phyloP scores from a whole-genome alignment of 306 rosid species.

The Canavalia ensiformis region DNA sequence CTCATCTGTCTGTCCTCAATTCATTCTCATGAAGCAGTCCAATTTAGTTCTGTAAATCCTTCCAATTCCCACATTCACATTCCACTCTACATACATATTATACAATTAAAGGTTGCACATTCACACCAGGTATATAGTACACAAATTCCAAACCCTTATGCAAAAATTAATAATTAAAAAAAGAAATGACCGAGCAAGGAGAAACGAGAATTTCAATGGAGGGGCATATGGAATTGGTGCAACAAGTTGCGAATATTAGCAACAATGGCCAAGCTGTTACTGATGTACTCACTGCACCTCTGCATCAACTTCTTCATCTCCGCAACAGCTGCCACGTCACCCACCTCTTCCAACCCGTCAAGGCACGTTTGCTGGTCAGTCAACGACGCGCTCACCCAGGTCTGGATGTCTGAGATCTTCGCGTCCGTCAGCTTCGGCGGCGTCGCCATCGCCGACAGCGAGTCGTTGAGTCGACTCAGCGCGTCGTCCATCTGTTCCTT shows the following conservation, averaged over 20 bases:
- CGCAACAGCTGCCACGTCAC: slow-evolving; percentile 24
- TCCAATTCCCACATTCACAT: too few species aligned
- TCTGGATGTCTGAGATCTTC: slow-evolving; percentile 59
- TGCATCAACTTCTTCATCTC: slow-evolving; percentile 54
- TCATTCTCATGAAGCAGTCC: too few species aligned
- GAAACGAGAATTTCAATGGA: slow-evolving; percentile 16
- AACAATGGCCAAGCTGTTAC: slow-evolving; percentile 68
- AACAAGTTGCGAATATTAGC: slow-evolving; percentile 46
- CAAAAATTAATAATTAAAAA: neutral
- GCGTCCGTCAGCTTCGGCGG: slow-evolving; percentile 50
- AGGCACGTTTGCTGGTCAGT: slow-evolving; percentile 74
- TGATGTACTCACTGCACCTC: slow-evolving; percentile 55
- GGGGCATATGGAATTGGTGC: slow-evolving; percentile 2
- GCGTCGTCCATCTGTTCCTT: slow-evolving; percentile 70
- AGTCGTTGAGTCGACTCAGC: slow-evolving; percentile 68
- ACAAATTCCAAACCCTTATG: neutral
- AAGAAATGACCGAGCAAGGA: neutral
- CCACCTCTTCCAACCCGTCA: slow-evolving; percentile 78
- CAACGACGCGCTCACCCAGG: slow-evolving; percentile 80
- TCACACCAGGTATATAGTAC: neutral
- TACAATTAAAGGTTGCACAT: neutral
- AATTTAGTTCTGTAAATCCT: too few species aligned
- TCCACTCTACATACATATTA: neutral
- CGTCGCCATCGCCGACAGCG: slow-evolving; percentile 51
- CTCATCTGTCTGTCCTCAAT: too few species aligned